Base-by-base conservation (phyloP, 2,329 filamentous ascomycete species). In the Xylariaceae sp. region DNA sequence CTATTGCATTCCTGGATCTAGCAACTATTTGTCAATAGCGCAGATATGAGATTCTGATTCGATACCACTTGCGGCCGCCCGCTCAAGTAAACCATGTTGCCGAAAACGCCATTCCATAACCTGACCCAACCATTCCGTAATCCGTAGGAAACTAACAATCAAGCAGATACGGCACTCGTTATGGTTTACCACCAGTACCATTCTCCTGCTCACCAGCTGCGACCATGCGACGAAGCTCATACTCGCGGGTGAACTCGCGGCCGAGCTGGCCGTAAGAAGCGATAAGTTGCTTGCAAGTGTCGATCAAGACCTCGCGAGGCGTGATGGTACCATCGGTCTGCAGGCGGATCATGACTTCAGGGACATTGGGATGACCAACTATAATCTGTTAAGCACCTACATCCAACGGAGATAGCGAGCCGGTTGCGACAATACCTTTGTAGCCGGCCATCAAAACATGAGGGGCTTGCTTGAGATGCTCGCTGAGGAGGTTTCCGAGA, bases 381-480 rank as follows among this genome's bases (percentile, higher is more conserved):
- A 50, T 72, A 36, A 9, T 8, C 10, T 30, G 48, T 57, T 5
- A 57, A 24, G 47, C 41, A 20, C n/a, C 8, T 2, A 18, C 36
- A n/a, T 24, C n/a, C 2, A 24, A 70, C 35, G 71, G 67, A 32
- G 71, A 70, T 24, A 10, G n/a, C 42, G 3, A 8, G 18, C 44
- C 11, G 1, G 4, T 18, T 13, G 5, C 23, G 8, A 6, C 36
- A 83, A 58, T 73, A 87, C 89, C 85, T 75, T 95, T 95, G 81
- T 99, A 99, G 10, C 89, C 94, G 55, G 92, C 87, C 81, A 97
- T 96, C 65, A 88, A 79, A 64, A 99, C 89, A 70, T 95, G 87
- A 15, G 85, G 83, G 66, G 91, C 88, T 71, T 89, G 86, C 76
- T 94, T 86, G 52, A 99, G 87, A 66, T 93, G 90, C 67, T 91